Conservation (phyloP, 106 monocot genomes). For the Vanilla planifolia region DNA sequence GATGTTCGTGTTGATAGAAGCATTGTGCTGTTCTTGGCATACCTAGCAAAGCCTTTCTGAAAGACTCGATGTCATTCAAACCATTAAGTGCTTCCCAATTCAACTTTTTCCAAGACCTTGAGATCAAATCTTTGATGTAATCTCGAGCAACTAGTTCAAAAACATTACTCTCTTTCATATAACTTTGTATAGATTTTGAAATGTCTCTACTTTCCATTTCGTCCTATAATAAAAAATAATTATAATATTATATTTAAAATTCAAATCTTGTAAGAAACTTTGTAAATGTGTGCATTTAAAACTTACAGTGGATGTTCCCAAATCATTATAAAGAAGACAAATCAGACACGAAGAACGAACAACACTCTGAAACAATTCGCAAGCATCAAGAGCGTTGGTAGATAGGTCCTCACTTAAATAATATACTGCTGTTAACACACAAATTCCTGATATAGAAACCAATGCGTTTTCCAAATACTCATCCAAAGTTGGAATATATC, state of each 20-base stretch:
- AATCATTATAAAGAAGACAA: constrained; percentile 9
- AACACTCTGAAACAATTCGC: no score
- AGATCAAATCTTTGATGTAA: constrained; percentile 3
- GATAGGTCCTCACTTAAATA: neutral
- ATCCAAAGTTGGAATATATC: constrained; percentile 12
- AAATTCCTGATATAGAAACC: neutral
- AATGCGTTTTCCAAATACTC: constrained; percentile 27
- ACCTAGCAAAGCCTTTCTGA: neutral
- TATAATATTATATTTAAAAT: neutral
- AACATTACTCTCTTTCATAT: constrained; percentile 6
- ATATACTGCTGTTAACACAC: neutral
- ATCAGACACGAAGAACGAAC: neutral
- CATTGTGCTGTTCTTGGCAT: constrained; percentile 13
- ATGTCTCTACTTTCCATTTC: constrained; percentile 12
- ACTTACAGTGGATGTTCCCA: neutral
- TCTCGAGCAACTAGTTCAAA: neutral
- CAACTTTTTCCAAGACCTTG: neutral
- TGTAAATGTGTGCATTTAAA: no score
- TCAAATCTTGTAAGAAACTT: no score
- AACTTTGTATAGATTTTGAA: neutral
- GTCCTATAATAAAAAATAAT: neutral
- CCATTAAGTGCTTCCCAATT: neutral
- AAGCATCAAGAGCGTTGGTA: no score
- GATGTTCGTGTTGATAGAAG: constrained; percentile 12
- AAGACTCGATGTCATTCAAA: neutral